Conservation (phyloP, 345 rosid species). For the Angophora floribunda region DNA sequence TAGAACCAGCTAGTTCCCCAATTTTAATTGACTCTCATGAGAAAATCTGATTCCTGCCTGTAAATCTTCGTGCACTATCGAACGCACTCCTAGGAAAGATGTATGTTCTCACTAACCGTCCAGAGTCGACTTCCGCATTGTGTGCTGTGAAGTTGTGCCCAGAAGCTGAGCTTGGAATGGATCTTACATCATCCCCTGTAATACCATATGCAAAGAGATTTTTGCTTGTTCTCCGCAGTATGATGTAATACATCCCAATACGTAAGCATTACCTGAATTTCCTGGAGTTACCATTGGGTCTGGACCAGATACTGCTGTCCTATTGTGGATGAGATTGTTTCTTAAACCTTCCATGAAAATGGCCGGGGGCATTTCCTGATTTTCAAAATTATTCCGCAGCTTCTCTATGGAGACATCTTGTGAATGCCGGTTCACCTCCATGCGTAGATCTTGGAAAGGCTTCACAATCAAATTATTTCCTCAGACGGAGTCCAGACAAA, state of each 20-base stretch:
- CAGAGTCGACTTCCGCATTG: slow-evolving; percentile 17
- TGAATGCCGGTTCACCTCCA: slow-evolving; percentile 31
- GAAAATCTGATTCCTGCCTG: neutral
- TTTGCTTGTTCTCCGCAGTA: neutral
- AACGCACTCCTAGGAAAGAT: neutral
- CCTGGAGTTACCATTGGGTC: slow-evolving; percentile 24
- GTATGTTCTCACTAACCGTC: slow-evolving; percentile 18
- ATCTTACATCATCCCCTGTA: slow-evolving; percentile 52
- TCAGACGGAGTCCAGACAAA: neutral
- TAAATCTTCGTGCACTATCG: neutral
- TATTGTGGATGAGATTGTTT: slow-evolving; percentile 19
- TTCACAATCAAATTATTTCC: slow-evolving; percentile 12
- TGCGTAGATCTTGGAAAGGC: slow-evolving; percentile 43
- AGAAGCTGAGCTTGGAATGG: slow-evolving; percentile 63
- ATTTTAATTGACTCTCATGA: neutral
- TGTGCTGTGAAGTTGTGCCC: slow-evolving; percentile 26
- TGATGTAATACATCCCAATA: neutral
- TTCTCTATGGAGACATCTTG: slow-evolving; percentile 37
- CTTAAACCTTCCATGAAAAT: slow-evolving; percentile 10
- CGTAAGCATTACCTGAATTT: slow-evolving; percentile 38
- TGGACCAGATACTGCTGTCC: neutral
- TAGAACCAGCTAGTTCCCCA: neutral
- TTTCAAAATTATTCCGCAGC: slow-evolving; percentile 4
- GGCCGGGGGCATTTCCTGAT: neutral
- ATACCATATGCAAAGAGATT: neutral